A percentile compares a stretch with the other conserved stretches of the same genome.
Conservation (phyloP, 805 yeast genomes). For the Wickerhamomyces alni region DNA sequence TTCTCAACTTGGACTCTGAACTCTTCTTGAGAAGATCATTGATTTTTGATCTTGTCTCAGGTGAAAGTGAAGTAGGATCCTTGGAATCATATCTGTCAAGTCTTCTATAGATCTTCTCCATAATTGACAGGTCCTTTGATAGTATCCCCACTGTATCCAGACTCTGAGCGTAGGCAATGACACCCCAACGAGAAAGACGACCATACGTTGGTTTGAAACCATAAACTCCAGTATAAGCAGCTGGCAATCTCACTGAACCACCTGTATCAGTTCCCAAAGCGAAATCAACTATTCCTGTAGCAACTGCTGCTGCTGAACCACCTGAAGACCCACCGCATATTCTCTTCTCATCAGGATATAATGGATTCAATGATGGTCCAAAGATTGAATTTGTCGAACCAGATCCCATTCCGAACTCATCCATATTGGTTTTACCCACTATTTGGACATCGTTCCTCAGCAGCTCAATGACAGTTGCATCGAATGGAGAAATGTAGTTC, state of each 20-base stretch:
- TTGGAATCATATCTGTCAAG: slow-evolving; percentile 59
- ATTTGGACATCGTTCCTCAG: slow-evolving; percentile 48
- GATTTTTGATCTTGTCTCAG: slow-evolving; percentile 24
- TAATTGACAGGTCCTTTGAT: slow-evolving; percentile 38
- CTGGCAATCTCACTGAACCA: slow-evolving; percentile 91
- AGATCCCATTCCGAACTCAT: slow-evolving; percentile 98
- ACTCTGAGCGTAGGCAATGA: slow-evolving; percentile 87
- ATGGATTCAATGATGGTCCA: slow-evolving; percentile 57
- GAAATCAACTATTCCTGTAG: slow-evolving; percentile 61
- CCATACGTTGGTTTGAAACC: slow-evolving; percentile 97
- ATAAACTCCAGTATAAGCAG: slow-evolving; percentile 72
- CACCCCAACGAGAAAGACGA: slow-evolving; percentile 86
- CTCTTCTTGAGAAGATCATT: neutral
- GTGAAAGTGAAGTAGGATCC: slow-evolving; percentile 70
- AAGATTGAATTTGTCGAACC: slow-evolving; percentile 48
- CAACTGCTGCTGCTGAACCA: slow-evolving; percentile 92
- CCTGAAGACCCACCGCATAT: slow-evolving; percentile 92
- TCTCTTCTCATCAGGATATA: slow-evolving; percentile 31
- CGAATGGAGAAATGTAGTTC: slow-evolving; percentile 67
- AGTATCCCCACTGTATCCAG: slow-evolving; percentile 91
- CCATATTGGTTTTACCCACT: slow-evolving; percentile 85
- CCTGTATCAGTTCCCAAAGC: slow-evolving; percentile 96
- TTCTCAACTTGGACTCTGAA: slow-evolving; percentile 28
- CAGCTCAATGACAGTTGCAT: slow-evolving; percentile 63
- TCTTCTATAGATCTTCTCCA: slow-evolving; percentile 44